phyloP scores from a whole-genome alignment of 768 basidiomycete genomes.

The Panus rudis region DNA sequence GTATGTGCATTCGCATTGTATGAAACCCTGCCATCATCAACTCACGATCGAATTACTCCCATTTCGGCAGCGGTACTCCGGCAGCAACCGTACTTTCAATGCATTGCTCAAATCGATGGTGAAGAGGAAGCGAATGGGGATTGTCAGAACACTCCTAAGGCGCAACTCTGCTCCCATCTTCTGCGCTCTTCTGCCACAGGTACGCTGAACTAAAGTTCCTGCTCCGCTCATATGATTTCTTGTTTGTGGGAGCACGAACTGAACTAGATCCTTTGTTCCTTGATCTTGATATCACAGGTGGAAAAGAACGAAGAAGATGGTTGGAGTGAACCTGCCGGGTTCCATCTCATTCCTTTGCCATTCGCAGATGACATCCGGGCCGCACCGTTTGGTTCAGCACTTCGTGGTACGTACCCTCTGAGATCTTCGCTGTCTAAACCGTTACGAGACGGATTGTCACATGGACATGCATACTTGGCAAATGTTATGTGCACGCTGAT shows the following conservation, averaged over 20 bases:
- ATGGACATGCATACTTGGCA: no score
- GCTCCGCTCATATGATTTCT: background rate
- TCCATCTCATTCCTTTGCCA: constrained; percentile 89
- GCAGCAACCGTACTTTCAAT: constrained; percentile 87
- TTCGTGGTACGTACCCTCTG: constrained; percentile 42
- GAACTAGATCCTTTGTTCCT: constrained; percentile 8
- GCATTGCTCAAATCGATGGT: constrained; percentile 81
- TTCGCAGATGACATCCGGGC: constrained; percentile 91
- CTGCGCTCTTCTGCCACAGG: constrained; percentile 85
- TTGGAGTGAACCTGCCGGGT: constrained; percentile 80
- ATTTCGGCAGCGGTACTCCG: constrained; percentile 59
- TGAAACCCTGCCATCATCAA: background rate
- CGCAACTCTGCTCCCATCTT: constrained; percentile 72
- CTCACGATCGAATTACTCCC: constrained; percentile 2
- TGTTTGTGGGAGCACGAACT: no score
- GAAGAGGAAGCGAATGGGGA: constrained; percentile 72
- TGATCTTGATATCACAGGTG: constrained; percentile 35
- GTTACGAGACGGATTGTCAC: no score
- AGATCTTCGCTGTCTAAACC: constrained; percentile 2
- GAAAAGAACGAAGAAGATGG: constrained; percentile 67
- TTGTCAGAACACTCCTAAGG: constrained; percentile 66
- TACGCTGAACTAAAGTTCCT: no score
- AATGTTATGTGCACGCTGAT: no score
- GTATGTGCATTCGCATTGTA: constrained; percentile 35
- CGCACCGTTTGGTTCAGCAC: constrained; percentile 60